Evolutionary conservation across 2,329 filamentous ascomycete species (phyloP), one percentile per base, ranked within the genome.

Genomic region (Aspergillus sp.): DNA sequence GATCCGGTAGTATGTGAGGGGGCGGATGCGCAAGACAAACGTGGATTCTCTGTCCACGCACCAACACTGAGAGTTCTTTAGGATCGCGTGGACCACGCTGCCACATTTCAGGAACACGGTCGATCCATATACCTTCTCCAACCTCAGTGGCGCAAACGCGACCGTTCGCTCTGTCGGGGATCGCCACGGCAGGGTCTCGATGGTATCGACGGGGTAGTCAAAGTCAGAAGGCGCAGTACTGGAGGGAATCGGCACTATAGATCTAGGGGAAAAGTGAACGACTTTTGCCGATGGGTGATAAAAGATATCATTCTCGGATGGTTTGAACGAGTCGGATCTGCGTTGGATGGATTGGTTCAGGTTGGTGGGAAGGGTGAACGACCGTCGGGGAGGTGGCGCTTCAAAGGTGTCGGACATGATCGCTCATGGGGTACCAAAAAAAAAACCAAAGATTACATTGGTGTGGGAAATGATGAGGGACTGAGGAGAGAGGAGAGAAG

Each of bases 11-110:
- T 95, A 97, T 44, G 89, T 88, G 31, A 93, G 88, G 45, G 88
- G 85, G 21, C 91, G 83, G 63, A 96, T 91, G 63, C 93, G 89
- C 58, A 97, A 78, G n/a, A 96, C 89, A 65, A 96, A 96, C 65
- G 88, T 91, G 41, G 89, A 89, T 56, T 87, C 84, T 57, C 91
- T 89, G 72, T 96, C 90, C 33, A 97, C 89, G 72, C 90, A 96
- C 93, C 93, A 97, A 70, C 90, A 96, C 74, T 96, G 92, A 58
- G 91, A 96, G 72, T 91, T 91, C 23, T 90, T 91, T 52, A 97
- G 78, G 61, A 97, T 95, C 11, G 93, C 90, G 67, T 95, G 90
- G 17, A 96, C 82, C 15, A 93, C 88, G 55, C 86, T 87, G 59
- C 90, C 90, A 62, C 91, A 96, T 73, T 90, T 93, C 9, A 97